phyloP scores from a whole-genome alignment of 2,329 filamentous ascomycete species.

The Sphaerulina populicola region DNA sequence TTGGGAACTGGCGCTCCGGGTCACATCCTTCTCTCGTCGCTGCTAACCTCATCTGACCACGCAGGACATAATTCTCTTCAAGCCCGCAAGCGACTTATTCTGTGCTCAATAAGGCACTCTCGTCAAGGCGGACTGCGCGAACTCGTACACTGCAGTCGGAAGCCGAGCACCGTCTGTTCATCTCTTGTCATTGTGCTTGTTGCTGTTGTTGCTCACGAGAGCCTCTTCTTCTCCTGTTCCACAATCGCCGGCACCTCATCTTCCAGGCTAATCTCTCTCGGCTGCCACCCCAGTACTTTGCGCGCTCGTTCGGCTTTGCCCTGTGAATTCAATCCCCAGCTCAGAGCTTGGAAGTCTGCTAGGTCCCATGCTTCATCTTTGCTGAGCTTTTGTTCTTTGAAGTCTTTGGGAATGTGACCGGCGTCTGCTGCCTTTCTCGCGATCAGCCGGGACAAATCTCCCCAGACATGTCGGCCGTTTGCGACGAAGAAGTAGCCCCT shows the following conservation, averaged over 20 bases:
- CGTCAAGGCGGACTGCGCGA: too few relatives aligned
- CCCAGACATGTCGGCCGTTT: conserved; percentile 55
- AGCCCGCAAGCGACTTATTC: too few relatives aligned
- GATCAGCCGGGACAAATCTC: conserved; percentile 22
- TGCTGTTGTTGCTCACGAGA: conserved; percentile 1
- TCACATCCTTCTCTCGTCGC: too few relatives aligned
- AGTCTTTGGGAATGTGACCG: conserved; percentile 45
- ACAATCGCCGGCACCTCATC: conserved; percentile 29
- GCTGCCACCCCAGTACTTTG: conserved; percentile 55
- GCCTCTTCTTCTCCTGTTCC: conserved; percentile 26
- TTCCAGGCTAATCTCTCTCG: conserved; percentile 32
- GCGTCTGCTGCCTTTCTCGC: conserved; percentile 21
- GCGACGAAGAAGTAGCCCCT: conserved; percentile 61
- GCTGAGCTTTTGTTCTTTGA: conserved; percentile 48
- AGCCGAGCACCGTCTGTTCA: too few relatives aligned
- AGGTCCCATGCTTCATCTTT: conserved; percentile 42
- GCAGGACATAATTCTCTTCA: too few relatives aligned
- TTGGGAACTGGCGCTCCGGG: too few relatives aligned
- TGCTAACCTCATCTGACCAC: too few relatives aligned
- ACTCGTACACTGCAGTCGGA: too few relatives aligned
- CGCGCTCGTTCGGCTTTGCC: conserved; percentile 48
- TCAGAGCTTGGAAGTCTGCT: conserved; percentile 42
- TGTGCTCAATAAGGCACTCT: too few relatives aligned
- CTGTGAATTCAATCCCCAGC: conserved; percentile 56
- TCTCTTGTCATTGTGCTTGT: too few relatives aligned